These are phyloP conservation scores for Coemansia sp. DNA, from an alignment of 192 early-diverging fungal genomes.

Conservation along the genomic window DNA sequence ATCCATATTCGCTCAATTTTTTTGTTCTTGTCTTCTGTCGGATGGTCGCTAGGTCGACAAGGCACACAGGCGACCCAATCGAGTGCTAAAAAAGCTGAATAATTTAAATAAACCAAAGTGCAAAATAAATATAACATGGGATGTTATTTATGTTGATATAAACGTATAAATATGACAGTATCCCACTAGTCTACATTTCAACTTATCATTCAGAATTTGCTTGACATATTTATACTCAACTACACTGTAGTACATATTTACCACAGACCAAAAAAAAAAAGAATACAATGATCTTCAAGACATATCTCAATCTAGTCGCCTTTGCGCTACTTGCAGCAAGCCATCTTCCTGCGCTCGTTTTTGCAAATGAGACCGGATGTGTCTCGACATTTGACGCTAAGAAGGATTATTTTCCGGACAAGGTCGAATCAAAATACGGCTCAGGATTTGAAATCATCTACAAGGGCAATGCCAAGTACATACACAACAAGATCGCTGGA, in stretches of 20 bases:
- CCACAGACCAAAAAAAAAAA: neutral
- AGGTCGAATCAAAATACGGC: conserved; percentile 57
- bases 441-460: conserved; percentile 63
- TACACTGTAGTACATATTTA: neutral
- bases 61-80: neutral
- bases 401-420: conserved; percentile 55
- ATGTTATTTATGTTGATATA: neutral
- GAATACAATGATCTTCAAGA: conserved; percentile 29
- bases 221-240: too few relatives aligned
- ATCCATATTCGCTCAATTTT: neutral
- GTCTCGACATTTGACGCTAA: conserved; percentile 27
- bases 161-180: neutral
- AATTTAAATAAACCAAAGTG: neutral
- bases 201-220: too few relatives aligned
- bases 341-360: conserved; percentile 1
- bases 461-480: conserved; percentile 64
- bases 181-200: neutral
- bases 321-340: conserved; percentile 16
- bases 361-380: conserved; percentile 35
- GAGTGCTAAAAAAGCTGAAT: neutral
- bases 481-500: conserved; percentile 57
- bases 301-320: conserved; percentile 7
- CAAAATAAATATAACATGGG: neutral
- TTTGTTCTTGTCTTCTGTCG: neutral
- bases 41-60: neutral